Conservation (phyloP, 192 early-diverging fungal species). For the Umbelopsis isabellina region DNA sequence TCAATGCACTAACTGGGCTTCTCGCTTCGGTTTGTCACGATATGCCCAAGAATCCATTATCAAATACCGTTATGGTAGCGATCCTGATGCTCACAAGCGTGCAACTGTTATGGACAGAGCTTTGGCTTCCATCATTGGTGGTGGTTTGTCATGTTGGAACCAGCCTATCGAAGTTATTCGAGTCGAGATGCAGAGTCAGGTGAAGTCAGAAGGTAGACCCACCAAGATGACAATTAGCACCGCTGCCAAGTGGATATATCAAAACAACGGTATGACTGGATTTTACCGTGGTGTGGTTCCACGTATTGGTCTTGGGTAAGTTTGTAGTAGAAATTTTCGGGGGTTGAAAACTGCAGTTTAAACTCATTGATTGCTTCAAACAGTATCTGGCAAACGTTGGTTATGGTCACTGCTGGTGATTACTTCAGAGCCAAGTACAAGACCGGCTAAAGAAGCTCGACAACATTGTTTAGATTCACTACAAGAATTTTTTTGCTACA, state of each 20-base stretch:
- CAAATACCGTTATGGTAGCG: conserved; percentile 53
- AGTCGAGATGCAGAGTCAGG: conserved; percentile 97
- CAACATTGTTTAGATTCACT: neutral
- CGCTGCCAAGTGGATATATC: conserved; percentile 88
- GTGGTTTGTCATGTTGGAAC: conserved; percentile 96
- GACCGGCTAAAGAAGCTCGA: conserved; percentile 3
- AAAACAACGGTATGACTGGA: conserved; percentile 87
- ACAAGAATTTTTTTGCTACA: no score
- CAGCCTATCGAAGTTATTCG: conserved; percentile 99
- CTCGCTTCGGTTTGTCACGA: conserved; percentile 85
- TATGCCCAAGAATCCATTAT: conserved; percentile 72
- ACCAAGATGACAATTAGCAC: conserved; percentile 88
- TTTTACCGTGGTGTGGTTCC: conserved; percentile 91
- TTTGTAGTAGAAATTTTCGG: neutral
- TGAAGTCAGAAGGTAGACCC: conserved; percentile 85
- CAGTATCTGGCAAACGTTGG: conserved; percentile 18
- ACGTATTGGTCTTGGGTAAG: conserved; percentile 73
- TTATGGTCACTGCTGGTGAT: conserved; percentile 18
- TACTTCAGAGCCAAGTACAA: conserved; percentile 18
- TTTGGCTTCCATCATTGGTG: conserved; percentile 83
- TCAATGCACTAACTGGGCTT: conserved; percentile 99
- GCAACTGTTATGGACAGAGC: conserved; percentile 63
- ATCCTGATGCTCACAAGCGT: conserved; percentile 41
- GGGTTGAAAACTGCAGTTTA: neutral
- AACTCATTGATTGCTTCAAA: neutral